A percentile compares a stretch with the other conserved stretches of the same genome.
These are phyloP conservation scores for Malus sylvestris DNA, from an alignment of 306 rosid genomes.

Conservation along the genomic window DNA sequence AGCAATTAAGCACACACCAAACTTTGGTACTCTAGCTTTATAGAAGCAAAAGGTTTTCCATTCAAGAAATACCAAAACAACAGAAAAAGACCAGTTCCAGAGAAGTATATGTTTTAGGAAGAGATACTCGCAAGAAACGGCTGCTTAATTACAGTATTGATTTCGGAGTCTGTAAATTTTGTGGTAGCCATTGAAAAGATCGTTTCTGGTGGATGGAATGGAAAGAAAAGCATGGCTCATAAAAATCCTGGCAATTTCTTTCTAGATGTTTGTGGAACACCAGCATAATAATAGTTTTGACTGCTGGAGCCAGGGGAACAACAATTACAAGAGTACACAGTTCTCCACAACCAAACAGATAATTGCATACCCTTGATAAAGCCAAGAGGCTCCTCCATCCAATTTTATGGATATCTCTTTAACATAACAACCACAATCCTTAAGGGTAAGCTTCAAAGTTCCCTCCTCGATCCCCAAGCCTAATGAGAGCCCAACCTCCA, in stretches of 20 bases:
- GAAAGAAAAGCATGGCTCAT: background rate
- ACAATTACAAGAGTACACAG: background rate
- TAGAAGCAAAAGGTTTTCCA: background rate
- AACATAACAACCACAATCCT: constrained; percentile 56
- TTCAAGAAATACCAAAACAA: background rate
- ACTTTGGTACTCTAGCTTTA: background rate
- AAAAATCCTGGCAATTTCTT: background rate
- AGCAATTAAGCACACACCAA: background rate
- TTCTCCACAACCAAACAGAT: background rate
- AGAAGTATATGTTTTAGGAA: background rate
- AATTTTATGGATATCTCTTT: constrained; percentile 63
- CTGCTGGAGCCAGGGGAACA: background rate
- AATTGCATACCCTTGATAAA: constrained; percentile 80
- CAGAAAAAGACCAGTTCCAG: background rate
- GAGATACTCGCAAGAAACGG: background rate
- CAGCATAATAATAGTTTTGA: background rate
- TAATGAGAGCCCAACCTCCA: constrained; percentile 67
- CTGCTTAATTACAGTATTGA: too few species aligned
- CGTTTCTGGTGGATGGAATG: background rate
- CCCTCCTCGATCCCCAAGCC: constrained; percentile 74
- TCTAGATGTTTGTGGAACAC: background rate
- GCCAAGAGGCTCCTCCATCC: constrained; percentile 97
- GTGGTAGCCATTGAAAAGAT: background rate
- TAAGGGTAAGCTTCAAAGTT: constrained; percentile 55
- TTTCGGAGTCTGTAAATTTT: too few species aligned